Conservation (phyloP, 1,284 basidiomycete genomes). For the Anthracocystis panici-leucophaei region DNA sequence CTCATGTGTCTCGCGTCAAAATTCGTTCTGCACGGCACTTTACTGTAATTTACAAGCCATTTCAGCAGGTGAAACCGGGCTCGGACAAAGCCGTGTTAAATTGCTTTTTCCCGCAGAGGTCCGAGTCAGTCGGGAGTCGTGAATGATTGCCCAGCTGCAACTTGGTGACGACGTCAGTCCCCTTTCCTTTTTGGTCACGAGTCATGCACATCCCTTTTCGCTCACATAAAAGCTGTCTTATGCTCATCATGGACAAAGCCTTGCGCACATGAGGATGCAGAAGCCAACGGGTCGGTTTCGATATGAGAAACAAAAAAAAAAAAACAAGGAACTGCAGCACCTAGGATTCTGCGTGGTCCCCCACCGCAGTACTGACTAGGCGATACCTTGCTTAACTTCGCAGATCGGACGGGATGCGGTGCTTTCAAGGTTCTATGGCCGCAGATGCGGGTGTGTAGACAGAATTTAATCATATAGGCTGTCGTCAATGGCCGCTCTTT, state of each 20-base stretch:
- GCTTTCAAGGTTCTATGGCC: conserved; percentile 83
- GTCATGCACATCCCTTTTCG: not conserved
- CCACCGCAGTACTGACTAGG: conserved; percentile 85
- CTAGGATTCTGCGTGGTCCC: conserved; percentile 85
- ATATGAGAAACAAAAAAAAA: too few relatives aligned
- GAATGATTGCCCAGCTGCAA: too few relatives aligned
- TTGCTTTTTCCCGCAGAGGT: not conserved
- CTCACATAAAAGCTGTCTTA: not conserved
- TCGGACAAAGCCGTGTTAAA: conserved; percentile 3
- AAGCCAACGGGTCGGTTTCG: not conserved
- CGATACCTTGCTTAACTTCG: conserved; percentile 82
- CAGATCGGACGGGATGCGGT: conserved; percentile 84
- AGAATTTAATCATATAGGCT: too few relatives aligned
- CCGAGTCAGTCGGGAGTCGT: not conserved
- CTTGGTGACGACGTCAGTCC: not conserved
- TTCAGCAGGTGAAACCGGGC: not conserved
- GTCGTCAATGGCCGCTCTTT: too few relatives aligned
- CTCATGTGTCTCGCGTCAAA: too few relatives aligned
- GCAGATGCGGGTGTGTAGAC: too few relatives aligned
- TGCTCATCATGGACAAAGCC: not conserved
- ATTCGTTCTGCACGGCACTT: too few relatives aligned
- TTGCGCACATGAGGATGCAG: not conserved
- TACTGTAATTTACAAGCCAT: too few relatives aligned
- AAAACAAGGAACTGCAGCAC: conserved; percentile 76
- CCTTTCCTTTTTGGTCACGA: not conserved